A percentile compares a stretch with the other conserved stretches of the same genome.
These are phyloP conservation scores for Liriodendron chinense DNA, from an alignment of 164 flowering plant species.

Conservation along the genomic window DNA sequence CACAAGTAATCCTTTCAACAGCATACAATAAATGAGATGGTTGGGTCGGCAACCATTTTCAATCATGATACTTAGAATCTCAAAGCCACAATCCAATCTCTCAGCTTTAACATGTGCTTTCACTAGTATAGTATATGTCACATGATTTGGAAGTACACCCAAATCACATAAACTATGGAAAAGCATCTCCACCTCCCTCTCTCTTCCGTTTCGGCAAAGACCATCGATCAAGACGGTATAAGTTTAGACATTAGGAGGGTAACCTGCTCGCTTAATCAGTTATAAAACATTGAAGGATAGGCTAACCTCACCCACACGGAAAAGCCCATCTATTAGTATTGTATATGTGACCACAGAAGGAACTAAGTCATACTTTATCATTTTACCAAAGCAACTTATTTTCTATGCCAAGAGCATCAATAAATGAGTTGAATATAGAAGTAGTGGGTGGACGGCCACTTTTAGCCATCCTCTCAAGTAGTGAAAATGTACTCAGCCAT, in stretches of 20 bases:
- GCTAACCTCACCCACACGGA: slow-evolving; percentile 21
- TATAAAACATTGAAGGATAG: slow-evolving; percentile 19
- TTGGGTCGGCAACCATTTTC: slow-evolving; percentile 23
- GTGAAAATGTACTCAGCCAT: slow-evolving; percentile 14
- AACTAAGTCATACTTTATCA: slow-evolving; percentile 29
- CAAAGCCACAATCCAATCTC: slow-evolving; percentile 22
- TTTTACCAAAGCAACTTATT: slow-evolving; percentile 28
- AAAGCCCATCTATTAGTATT: slow-evolving; percentile 24
- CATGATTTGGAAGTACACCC: slow-evolving; percentile 13
- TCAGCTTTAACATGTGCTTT: slow-evolving; percentile 26
- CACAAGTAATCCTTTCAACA: slow-evolving; percentile 14
- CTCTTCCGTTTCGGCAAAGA: slow-evolving; percentile 23
- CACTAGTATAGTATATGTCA: slow-evolving; percentile 21
- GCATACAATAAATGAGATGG: slow-evolving; percentile 15
- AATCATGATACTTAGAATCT: slow-evolving; percentile 23
- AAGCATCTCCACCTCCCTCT: slow-evolving; percentile 28
- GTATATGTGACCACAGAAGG: slow-evolving; percentile 39
- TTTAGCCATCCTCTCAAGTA: slow-evolving; percentile 18
- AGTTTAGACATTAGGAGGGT: slow-evolving; percentile 33
- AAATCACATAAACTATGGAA: slow-evolving; percentile 17
- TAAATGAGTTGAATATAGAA: slow-evolving; percentile 24
- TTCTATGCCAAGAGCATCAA: slow-evolving; percentile 28
- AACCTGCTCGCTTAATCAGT: slow-evolving; percentile 24
- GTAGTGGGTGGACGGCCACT: slow-evolving; percentile 4
- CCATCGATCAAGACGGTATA: slow-evolving; percentile 24